A percentile compares a stretch with the other conserved stretches of the same genome.
Conservation (phyloP, 208 protist species). For the Trypanosoma scelopori region DNA sequence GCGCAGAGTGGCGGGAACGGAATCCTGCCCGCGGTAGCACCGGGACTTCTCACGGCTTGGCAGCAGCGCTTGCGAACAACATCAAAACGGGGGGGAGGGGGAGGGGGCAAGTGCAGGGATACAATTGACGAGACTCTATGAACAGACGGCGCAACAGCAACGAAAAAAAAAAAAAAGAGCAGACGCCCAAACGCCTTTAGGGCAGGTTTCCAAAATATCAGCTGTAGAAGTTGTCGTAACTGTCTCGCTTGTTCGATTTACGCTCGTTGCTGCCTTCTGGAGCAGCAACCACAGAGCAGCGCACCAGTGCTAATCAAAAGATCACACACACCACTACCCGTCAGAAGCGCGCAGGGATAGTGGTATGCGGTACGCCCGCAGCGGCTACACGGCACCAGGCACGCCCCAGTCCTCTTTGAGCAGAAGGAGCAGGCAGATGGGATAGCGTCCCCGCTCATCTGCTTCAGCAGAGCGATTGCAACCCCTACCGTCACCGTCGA, state of each 20-base stretch:
- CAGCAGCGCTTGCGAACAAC: too few relatives aligned
- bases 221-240: neutral
- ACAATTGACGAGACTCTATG: too few relatives aligned
- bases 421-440: conserved; percentile 26
- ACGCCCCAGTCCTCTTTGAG: neutral
- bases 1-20: too few relatives aligned
- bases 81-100: too few relatives aligned
- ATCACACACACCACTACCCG: conserved; percentile 51
- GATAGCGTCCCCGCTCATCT: conserved; percentile 13
- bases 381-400: conserved; percentile 15
- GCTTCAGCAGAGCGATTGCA: conserved; percentile 6
- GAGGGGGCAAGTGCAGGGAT: too few relatives aligned
- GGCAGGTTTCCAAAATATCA: neutral
- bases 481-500: conserved; percentile 1
- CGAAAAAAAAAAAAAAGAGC: neutral
- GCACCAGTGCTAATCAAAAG: conserved; percentile 19
- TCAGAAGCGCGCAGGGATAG: conserved; percentile 72
- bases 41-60: too few relatives aligned
- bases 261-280: neutral
- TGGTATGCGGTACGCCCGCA: conserved; percentile 42
- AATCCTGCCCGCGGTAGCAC: too few relatives aligned
- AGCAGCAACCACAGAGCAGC: conserved; percentile 19
- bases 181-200: neutral
- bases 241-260: neutral
- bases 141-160: too few relatives aligned